Evolutionary conservation across 148 eudicot genomes (phyloP), one percentile per base, ranked within the genome.

Genomic region (Cornus controversa): DNA sequence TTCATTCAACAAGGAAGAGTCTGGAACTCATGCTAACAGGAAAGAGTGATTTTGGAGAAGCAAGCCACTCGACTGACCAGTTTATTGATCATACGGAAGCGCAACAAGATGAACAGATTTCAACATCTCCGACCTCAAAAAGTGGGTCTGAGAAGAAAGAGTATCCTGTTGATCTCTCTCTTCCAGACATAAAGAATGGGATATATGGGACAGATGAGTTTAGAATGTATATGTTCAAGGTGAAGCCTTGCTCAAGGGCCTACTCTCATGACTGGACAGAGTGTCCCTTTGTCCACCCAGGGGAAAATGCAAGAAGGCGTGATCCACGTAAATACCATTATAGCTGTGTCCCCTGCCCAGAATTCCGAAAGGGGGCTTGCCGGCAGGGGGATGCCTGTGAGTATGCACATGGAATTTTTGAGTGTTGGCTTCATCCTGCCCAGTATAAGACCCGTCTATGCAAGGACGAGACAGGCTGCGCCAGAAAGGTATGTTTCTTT

Each of bases 201-300:
- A 83, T 96, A 26, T 96, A 92, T 70, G 91, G 91, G 28, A 90
- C 95, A 0, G 99, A 96, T 80, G 97, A 96, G 79, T 96, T 96
- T 70, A 84, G 99, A 75, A 96, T 96, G 99, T 96, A 76, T 71
- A 78, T 82, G 54, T 96, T 96, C 82, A 96, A 96, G 88, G 89
- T 96, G 28, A 92, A 91, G 91, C 97, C 98, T 50, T 96, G 99
- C 75, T 93, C 98, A 4, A 87, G 99, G 85, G 99, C 98, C 23
- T 93, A 93, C 79, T 89, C 99, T 25, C 99, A 96, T 60, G 99
- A 96, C 84, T 96, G 99, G 99, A 96, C 99, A 0, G 99, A 96
- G 84, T 96, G 99, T 77, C 99, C 99, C 1, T 96, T 93, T 77
- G 98, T 83, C 64, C 99, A 96, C 78, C 98, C 99, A 0, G 99